Evolutionary conservation across 441 rosid genomes (phyloP).

Genomic region (Euphorbia celastroides): DNA sequence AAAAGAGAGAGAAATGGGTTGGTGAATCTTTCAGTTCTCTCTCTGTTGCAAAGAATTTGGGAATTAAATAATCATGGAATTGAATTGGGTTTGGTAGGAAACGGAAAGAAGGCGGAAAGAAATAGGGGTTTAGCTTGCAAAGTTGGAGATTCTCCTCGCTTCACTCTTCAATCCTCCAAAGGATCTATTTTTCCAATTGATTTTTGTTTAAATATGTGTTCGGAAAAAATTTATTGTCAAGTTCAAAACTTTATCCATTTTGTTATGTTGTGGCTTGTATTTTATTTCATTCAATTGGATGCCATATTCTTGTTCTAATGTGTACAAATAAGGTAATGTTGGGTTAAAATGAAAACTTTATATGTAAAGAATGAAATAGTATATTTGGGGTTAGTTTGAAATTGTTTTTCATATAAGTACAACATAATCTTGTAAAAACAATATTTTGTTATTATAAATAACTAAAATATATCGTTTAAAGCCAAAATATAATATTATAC

Average conservation of each 20-base stretch:
- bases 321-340: too few relatives aligned
- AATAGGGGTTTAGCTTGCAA: constrained; percentile 3
- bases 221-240: background rate
- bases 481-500: too few relatives aligned
- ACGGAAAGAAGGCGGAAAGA: background rate
- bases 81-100: background rate
- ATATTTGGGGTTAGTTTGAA: too few relatives aligned
- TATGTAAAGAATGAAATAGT: too few relatives aligned
- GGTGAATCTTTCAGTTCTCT: constrained; percentile 22
- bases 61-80: constrained; percentile 1
- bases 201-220: background rate
- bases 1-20: constrained; percentile 16
- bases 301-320: background rate
- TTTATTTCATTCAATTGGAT: background rate
- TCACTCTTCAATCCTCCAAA: background rate
- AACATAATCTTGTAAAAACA: too few relatives aligned
- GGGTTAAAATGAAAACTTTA: too few relatives aligned
- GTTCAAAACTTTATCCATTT: background rate
- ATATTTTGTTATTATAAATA: too few relatives aligned
- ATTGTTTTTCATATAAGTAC: too few relatives aligned
- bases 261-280: background rate
- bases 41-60: background rate
- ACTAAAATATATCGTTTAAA: too few relatives aligned
- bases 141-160: background rate
- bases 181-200: background rate